phyloP scores from a whole-genome alignment of 106 monocot species.

The Amphibolis antarctica region DNA sequence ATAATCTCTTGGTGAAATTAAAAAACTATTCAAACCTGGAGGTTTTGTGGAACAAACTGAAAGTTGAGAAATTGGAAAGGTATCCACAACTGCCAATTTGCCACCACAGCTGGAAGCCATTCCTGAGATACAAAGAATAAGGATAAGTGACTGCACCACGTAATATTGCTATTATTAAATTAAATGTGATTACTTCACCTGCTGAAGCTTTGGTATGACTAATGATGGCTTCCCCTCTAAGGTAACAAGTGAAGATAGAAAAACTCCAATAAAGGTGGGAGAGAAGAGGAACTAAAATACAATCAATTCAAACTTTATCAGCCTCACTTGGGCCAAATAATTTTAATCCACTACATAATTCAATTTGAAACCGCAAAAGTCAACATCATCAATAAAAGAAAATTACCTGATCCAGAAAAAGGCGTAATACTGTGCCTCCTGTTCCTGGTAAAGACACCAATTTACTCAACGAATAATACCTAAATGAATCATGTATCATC shows the following conservation, averaged over 20 bases:
- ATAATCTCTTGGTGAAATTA: neutral
- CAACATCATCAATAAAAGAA: neutral
- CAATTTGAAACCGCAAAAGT: neutral
- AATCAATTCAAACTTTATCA: neutral
- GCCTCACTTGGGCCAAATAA: neutral
- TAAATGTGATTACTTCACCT: conserved; percentile 11
- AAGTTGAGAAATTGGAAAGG: conserved; percentile 47
- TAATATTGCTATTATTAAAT: neutral
- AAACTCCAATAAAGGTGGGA: conserved; percentile 31
- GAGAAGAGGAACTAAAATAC: conserved; percentile 33
- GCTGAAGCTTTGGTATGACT: conserved; percentile 34
- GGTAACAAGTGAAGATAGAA: conserved; percentile 25
- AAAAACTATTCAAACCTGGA: conserved; percentile 13
- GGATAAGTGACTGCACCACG: neutral
- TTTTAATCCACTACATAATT: neutral
- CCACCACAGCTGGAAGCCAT: conserved; percentile 26
- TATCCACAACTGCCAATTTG: conserved; percentile 45
- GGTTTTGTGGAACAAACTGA: conserved; percentile 35
- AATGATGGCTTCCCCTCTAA: conserved; percentile 31
- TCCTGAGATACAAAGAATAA: conserved; percentile 17
- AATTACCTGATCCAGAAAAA: conserved; percentile 71
- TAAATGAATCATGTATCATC: conserved; percentile 10
- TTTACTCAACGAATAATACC: conserved; percentile 76
- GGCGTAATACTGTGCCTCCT: conserved; percentile 53
- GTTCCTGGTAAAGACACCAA: conserved; percentile 44